Evolutionary conservation across 2,329 filamentous ascomycete genomes (phyloP), one percentile per base, ranked within the genome.

Genomic region (Colletotrichum zoysiae): DNA sequence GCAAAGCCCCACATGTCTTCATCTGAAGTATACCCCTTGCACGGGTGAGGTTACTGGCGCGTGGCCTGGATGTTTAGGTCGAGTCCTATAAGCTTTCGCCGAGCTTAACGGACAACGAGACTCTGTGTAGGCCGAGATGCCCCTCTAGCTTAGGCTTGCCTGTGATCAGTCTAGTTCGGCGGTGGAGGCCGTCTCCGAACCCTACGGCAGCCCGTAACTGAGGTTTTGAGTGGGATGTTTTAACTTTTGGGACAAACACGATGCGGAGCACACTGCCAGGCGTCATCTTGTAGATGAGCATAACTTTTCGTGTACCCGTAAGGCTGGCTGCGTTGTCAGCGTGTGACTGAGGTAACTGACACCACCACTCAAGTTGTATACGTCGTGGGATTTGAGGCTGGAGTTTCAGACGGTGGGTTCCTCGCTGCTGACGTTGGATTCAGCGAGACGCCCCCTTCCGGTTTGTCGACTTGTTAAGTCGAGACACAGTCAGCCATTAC

Each of bases 391-490:
- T 33, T 23, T 38, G 48, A 30, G 40, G 42, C 26, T 20, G 2
- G 35, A 51, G 11, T 35, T 46, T 46, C 50, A 61, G 64, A 18
- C 50, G 9, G 23, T 58, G 16, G 23, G 26, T 11, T n/a, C 55
- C 42, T 3, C n/a, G 38, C 33, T 50, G 67, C 67, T 70, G 63
- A 70, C 64, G 57, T 68, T 51, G 58, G 58, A 58, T 46, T 26
- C 1, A 62, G n/a, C 51, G 23, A 71, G 40, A 20, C 12, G n/a
- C 20, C 16, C n/a, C 20, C 14, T 16, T 23, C 20, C 35, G n/a
- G 42, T 42, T 30, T 44, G 38, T 20, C 56, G 20, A 50, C 50
- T 57, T 23, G 51, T 46, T 26, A 38, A 20, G n/a, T 42, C 38
- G 35, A 30, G 23, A 58, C 23, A 42, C 44, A 65, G 18, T 16